Evolutionary conservation across 106 monocot genomes (phyloP).

Genomic region (Phalaenopsis equestris): DNA sequence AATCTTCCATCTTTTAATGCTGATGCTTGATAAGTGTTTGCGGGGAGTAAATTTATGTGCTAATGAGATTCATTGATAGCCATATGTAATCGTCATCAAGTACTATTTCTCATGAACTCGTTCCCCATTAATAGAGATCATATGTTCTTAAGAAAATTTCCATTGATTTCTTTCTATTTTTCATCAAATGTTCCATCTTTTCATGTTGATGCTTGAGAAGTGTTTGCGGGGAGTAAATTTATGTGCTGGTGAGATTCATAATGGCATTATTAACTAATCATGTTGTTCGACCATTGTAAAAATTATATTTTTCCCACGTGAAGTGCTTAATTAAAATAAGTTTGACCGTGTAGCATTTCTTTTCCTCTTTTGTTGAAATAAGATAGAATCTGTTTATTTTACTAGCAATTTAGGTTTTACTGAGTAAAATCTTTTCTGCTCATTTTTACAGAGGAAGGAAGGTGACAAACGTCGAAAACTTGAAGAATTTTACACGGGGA

Average conservation of each 20-base stretch:
- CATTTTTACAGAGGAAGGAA: slow-evolving; percentile 51
- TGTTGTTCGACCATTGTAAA: not conserved
- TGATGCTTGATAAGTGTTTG: not conserved
- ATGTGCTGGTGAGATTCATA: no score
- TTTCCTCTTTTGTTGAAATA: not conserved
- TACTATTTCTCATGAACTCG: no score
- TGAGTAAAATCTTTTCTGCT: not conserved
- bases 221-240: not conserved
- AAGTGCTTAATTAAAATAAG: not conserved
- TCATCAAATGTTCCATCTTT: not conserved
- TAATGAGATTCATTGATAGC: no score
- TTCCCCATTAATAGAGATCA: not conserved
- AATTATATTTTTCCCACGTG: not conserved
- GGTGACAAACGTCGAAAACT: slow-evolving; percentile 56
- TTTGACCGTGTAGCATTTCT: not conserved
- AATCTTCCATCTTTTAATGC: not conserved
- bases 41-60: not conserved
- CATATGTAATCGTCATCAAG: no score
- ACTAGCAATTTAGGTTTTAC: not conserved
- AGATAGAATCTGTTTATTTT: slow-evolving; percentile 3
- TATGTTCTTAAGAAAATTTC: not conserved
- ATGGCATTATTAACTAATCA: not conserved
- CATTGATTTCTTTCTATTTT: not conserved
- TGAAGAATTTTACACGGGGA: slow-evolving; percentile 47
- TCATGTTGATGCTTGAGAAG: not conserved